Conservation (phyloP, 2,329 filamentous ascomycete species). For the Xylariaceae sp. region DNA sequence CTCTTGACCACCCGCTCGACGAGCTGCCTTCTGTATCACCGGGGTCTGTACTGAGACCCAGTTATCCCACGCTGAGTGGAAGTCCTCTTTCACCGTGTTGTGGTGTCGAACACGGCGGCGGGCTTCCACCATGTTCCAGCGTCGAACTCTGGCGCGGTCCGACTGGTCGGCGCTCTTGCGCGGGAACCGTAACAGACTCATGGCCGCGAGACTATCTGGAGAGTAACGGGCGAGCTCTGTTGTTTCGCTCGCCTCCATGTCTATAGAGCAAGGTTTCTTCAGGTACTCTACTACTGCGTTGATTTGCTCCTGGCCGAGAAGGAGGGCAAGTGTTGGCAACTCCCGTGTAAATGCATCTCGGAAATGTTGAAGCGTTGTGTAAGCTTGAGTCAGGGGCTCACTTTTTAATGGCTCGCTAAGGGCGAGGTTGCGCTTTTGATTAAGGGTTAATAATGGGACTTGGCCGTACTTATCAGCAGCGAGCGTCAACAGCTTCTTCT, state of each 20-base stretch:
- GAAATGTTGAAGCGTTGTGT: background rate
- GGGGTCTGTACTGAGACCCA: background rate
- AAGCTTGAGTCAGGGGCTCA: background rate
- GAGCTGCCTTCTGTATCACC: background rate
- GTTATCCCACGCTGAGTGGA: background rate
- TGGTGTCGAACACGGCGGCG: background rate
- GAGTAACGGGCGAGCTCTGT: background rate
- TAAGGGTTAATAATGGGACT: background rate
- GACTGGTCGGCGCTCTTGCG: no score
- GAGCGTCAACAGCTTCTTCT: no score
- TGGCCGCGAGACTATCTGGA: background rate
- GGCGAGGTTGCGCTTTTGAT: background rate
- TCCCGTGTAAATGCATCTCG: background rate
- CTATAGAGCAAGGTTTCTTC: background rate
- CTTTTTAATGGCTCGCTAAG: background rate
- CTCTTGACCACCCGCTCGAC: background rate
- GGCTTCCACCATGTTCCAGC: conserved; percentile 2
- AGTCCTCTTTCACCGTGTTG: background rate
- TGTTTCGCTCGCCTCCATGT: background rate
- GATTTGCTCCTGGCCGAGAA: background rate
- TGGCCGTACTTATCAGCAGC: no score
- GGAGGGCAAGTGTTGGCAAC: background rate
- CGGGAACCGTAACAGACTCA: no score
- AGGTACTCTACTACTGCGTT: background rate
- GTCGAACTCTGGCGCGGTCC: background rate